These are phyloP conservation scores for Aspergillus terreus DNA, from an alignment of 2,329 filamentous ascomycete species.

Conservation along the genomic window DNA sequence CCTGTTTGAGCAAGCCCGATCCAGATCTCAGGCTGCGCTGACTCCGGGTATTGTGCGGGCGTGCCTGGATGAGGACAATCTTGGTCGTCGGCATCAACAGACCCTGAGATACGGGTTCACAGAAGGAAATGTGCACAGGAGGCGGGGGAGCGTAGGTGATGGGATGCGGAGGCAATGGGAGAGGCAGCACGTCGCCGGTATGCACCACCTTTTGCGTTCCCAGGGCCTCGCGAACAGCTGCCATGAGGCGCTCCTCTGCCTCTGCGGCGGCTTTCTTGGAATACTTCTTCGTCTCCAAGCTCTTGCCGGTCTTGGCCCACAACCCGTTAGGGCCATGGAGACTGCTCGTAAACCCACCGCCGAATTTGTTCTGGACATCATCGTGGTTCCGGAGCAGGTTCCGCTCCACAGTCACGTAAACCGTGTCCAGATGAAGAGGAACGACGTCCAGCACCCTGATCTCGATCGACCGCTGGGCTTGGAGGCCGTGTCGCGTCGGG, in stretches of 20 bases:
- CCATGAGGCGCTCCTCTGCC: constrained; percentile 58
- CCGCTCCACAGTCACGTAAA: constrained; percentile 82
- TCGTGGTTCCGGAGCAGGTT: constrained; percentile 76
- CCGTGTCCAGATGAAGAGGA: constrained; percentile 74
- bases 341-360: constrained; percentile 53
- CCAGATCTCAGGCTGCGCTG: constrained; percentile 45
- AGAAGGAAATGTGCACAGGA: constrained; percentile 84
- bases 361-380: constrained; percentile 78
- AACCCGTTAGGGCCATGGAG: constrained; percentile 37
- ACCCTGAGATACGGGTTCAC: constrained; percentile 90
- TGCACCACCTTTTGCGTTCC: constrained; percentile 73
- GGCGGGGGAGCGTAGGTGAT: constrained; percentile 81
- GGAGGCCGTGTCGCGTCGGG: constrained; percentile 69
- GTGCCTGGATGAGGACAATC: constrained; percentile 67
- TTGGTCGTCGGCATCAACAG: constrained; percentile 72
- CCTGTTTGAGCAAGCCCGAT: constrained; percentile 56
- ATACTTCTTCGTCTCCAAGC: constrained; percentile 27
- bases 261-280: constrained; percentile 33
- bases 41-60: constrained; percentile 37
- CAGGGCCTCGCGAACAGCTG: constrained; percentile 71
- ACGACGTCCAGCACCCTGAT: constrained; percentile 77
- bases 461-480: constrained; percentile 74
- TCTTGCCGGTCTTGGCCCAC: constrained; percentile 32
- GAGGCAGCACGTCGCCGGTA: constrained; percentile 73
- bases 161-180: constrained; percentile 73